These are phyloP conservation scores for Auriscalpium microsporum DNA, from an alignment of 768 basidiomycete species.

Conservation along the genomic window DNA sequence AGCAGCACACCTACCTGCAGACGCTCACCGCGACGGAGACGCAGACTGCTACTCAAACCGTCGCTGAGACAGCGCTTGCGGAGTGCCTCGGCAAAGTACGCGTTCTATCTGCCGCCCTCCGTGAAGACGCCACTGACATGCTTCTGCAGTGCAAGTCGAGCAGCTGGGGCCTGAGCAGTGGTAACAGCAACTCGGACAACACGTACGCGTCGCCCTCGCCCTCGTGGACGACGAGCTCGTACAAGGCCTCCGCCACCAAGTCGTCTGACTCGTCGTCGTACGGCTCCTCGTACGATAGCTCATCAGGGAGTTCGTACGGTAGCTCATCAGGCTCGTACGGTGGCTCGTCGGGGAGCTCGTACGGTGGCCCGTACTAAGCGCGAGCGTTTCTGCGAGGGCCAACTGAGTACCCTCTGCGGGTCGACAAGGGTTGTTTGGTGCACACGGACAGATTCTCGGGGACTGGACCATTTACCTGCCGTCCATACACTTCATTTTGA, in stretches of 20 bases:
- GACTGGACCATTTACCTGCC: background rate
- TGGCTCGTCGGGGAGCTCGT: slow-evolving; percentile 4
- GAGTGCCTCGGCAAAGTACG: slow-evolving; percentile 44
- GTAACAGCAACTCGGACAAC: slow-evolving; percentile 44
- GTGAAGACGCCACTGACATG: background rate
- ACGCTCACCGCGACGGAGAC: slow-evolving; percentile 39
- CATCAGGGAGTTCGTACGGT: slow-evolving; percentile 2
- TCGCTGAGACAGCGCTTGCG: slow-evolving; percentile 41
- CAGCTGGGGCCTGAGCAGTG: slow-evolving; percentile 38
- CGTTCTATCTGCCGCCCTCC: background rate
- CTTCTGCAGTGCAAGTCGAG: slow-evolving; percentile 44
- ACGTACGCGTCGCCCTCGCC: slow-evolving; percentile 25
- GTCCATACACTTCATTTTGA: background rate
- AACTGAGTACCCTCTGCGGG: background rate
- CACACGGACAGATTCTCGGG: background rate
- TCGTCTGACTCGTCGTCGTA: slow-evolving; percentile 20
- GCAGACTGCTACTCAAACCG: slow-evolving; percentile 38
- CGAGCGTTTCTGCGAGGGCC: background rate
- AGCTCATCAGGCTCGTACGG: slow-evolving; percentile 1
- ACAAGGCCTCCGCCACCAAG: slow-evolving; percentile 2
- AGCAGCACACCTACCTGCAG: slow-evolving; percentile 38
- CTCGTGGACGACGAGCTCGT: slow-evolving; percentile 7
- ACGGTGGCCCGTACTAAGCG: slow-evolving; percentile 1
- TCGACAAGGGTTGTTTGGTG: too few species aligned
- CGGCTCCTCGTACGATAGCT: background rate